Base-by-base conservation (phyloP, 441 rosid species). In the Isatis lusitanica region DNA sequence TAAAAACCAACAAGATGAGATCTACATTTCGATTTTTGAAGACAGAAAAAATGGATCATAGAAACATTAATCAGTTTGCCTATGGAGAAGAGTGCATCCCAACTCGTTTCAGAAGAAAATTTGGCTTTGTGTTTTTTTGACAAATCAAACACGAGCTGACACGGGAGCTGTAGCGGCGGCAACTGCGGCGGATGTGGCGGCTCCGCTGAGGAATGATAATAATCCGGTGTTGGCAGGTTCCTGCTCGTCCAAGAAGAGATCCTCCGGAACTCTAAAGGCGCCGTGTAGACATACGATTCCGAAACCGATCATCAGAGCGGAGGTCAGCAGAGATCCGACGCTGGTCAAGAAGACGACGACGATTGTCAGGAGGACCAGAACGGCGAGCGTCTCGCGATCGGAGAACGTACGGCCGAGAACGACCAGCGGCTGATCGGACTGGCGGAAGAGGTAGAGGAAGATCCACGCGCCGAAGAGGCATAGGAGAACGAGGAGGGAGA, bases 251-350 rank as follows among this genome's bases (percentile, higher is more conserved):
- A 90, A 59, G 46, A 90, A 90, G 36, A 90, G 79, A 75, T 90
- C 91, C 79, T 90, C 96, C 0, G 93, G 93, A 9, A 79, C 86
- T 67, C 91, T 88, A 66, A 90, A 88, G 0, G 93, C 91, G 26
- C 93, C 96, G 36, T 88, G 91, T 5, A 84, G 74, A 40, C 90
- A 86, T n/a, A 88, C 87, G 18, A 88, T 82, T 6, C 87, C 96
- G 17, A 81, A 76, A 38, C 93, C 93, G 6, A 88, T 60, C 90
- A 88, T 74, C 72, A 81, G 38, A 24, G 88, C 87, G 3, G 96
- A 84, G 59, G 88, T 90, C 72, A 90, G 31, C 28, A 90, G 58
- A 35, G 93, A 88, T 15, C 96, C 96, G 2, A 90, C 91, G 76
- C 87, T 86, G 51, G 96, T 90, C 78, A 90, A 74, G 40, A 90